Evolutionary conservation across 176 grass and related monocot genomes (phyloP), one percentile per base, ranked within the genome.

Genomic region (Pontederia paniculata): DNA sequence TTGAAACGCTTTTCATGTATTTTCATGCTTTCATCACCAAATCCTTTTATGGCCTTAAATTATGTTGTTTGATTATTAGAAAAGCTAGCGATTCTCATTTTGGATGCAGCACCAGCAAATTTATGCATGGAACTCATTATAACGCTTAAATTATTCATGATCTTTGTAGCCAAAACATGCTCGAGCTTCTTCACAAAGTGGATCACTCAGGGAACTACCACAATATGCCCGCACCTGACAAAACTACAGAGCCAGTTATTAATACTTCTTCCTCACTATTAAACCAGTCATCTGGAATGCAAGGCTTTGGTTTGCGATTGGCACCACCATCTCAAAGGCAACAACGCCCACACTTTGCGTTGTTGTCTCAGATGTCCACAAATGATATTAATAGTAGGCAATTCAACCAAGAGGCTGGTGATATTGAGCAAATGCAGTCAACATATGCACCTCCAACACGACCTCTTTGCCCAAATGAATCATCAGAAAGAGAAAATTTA

Each of bases 261-360:
- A 45, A 58, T 48, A 20, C 20, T 31, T 18, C 55, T 70, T 60
- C 13, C 28, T n/a, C 69, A 71, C 54, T 37, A 37, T 42, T 57
- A 57, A n/a, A 57, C 57, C 44, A 44, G 21, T 23, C 67, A 57
- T 58, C 44, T 70, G 41, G 44, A 13, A 21, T 18, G 21, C 52
- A 55, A 70, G 54, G 41, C 20, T 69, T 69, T 48, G 42, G 53
- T 9, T 23, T 71, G 45, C 47, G 28, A 42, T 60, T 71, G 56
- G 69, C 69, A 10, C 46, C 57, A 58, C 69, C 69, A 44, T 71
- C 69, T n/a, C 69, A 71, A 60, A 20, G 69, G 57, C 69, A 52
- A 52, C 46, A 55, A 50, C 21, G 11, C 42, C 43, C 57, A 21
- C 25, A 52, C 3, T 28, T 60, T 31, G 42, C 42, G 0, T 10